Evolutionary conservation across 169 alveolate species (phyloP).

Genomic region (Amoebophrya sp.): DNA sequence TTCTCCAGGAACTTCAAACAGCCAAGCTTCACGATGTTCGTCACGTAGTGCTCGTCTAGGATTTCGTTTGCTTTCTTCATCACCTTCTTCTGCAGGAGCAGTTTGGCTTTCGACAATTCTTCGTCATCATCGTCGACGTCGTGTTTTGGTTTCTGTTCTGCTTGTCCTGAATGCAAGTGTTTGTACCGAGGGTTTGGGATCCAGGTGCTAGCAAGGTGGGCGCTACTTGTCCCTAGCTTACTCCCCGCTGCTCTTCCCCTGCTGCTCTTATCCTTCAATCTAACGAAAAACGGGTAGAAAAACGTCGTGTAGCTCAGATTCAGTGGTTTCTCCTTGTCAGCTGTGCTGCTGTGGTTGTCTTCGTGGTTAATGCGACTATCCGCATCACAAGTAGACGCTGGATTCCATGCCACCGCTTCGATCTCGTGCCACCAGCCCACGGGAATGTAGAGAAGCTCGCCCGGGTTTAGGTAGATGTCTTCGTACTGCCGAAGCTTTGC

Average conservation of each 20-base stretch:
- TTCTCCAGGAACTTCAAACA: background rate
- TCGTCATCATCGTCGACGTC: background rate
- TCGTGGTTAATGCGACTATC: too few species aligned
- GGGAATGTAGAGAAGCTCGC: background rate
- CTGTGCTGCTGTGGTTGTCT: background rate
- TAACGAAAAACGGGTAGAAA: background rate
- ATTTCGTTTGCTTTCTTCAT: too few species aligned
- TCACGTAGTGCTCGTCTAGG: background rate
- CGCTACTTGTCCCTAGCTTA: too few species aligned
- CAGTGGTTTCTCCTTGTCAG: background rate
- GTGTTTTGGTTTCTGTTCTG: background rate
- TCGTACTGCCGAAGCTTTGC: background rate
- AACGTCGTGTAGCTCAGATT: background rate
- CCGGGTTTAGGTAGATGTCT: background rate
- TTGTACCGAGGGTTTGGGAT: background rate
- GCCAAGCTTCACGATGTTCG: background rate
- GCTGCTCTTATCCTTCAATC: background rate
- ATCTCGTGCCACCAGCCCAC: constrained; percentile 1
- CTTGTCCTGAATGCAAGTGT: background rate
- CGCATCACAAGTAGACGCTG: too few species aligned
- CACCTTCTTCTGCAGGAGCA: too few species aligned
- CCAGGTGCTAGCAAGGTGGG: background rate
- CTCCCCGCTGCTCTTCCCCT: too few species aligned
- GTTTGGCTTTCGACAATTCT: too few species aligned
- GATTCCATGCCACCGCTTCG: too few species aligned